phyloP scores from a whole-genome alignment of 1,139 yeast genomes.

The Sugiyamaella novakii region DNA sequence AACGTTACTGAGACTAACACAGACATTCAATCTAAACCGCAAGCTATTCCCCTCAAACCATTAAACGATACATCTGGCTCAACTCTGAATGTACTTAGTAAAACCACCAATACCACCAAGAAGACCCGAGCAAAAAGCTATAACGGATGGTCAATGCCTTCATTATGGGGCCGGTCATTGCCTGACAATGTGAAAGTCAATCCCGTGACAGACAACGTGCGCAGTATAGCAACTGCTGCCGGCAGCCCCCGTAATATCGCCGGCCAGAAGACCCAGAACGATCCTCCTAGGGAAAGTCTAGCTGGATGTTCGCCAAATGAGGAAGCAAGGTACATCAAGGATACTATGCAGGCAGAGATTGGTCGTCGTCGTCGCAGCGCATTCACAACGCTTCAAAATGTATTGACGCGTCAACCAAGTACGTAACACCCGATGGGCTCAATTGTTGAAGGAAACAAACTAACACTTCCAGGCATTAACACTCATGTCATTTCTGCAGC shows the following conservation, averaged over 20 bases:
- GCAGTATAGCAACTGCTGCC: neutral
- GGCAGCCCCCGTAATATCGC: neutral
- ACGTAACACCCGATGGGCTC: no score
- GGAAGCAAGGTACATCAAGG: slow-evolving; percentile 4
- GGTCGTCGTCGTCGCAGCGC: slow-evolving; percentile 13
- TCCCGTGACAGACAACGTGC: neutral
- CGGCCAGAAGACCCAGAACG: neutral
- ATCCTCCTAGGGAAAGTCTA: neutral
- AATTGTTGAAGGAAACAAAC: no score
- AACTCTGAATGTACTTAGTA: neutral
- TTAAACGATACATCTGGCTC: slow-evolving; percentile 6
- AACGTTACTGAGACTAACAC: neutral
- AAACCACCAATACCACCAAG: slow-evolving; percentile 1
- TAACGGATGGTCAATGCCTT: slow-evolving; percentile 13
- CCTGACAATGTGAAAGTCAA: slow-evolving; percentile 2
- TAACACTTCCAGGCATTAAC: no score
- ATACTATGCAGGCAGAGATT: slow-evolving; percentile 15
- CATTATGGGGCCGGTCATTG: neutral
- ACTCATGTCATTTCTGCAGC: neutral
- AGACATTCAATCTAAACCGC: neutral
- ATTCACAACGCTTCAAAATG: slow-evolving; percentile 7
- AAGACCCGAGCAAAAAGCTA: neutral
- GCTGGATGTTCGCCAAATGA: neutral
- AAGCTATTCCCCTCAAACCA: neutral
- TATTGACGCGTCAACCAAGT: slow-evolving; percentile 8